These are phyloP conservation scores for Klebsormidium nitens DNA, from an alignment of 139 green algal species.

Conservation along the genomic window DNA sequence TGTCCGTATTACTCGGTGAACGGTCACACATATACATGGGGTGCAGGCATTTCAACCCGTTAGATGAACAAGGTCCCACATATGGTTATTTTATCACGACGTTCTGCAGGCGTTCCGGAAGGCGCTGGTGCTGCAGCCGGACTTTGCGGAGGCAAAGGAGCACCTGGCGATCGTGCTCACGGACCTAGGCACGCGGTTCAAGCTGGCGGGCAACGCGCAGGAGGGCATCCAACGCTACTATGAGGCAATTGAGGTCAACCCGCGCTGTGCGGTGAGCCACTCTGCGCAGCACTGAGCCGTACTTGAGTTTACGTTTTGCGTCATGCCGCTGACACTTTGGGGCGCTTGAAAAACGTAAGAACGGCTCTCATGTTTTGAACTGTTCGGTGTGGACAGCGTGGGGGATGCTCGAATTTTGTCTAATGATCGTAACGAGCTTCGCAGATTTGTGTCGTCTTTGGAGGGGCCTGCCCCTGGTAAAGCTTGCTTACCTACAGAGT, in stretches of 20 bases:
- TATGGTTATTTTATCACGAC: too few species aligned
- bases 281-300: too few species aligned
- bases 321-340: too few species aligned
- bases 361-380: too few species aligned
- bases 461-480: too few species aligned
- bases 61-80: neutral
- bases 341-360: too few species aligned
- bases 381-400: too few species aligned
- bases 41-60: neutral
- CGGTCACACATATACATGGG: neutral
- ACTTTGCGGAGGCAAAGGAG: conserved; percentile 17
- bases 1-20: neutral
- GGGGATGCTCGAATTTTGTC: too few species aligned
- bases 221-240: conserved; percentile 56
- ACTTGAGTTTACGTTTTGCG: too few species aligned
- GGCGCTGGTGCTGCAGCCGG: conserved; percentile 17
- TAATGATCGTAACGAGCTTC: too few species aligned
- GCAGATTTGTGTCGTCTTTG: too few species aligned
- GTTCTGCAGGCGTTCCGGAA: conserved; percentile 34
- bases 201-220: conserved; percentile 48
- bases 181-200: conserved; percentile 75
- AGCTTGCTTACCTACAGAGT: too few species aligned
- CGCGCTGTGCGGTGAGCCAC: conserved; percentile 26
- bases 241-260: conserved; percentile 38
- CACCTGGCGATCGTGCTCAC: conserved; percentile 69